These are phyloP conservation scores for Syzygium jambos DNA, from an alignment of 345 rosid genomes.

Conservation along the genomic window DNA sequence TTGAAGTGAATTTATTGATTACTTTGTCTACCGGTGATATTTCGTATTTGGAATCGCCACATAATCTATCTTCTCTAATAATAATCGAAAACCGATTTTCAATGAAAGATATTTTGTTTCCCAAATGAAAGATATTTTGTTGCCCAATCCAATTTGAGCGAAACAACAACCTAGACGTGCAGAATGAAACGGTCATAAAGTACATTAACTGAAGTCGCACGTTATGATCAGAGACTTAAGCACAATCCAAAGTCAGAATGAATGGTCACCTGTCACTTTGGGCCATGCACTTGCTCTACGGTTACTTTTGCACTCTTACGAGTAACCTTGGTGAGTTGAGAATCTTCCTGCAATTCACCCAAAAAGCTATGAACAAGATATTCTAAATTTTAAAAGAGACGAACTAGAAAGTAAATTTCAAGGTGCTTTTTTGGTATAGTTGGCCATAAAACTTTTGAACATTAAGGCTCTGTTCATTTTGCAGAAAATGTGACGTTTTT, in stretches of 20 bases:
- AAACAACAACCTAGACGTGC: slow-evolving; percentile 47
- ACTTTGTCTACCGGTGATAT: no score
- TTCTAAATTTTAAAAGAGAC: background rate
- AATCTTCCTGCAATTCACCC: slow-evolving; percentile 63
- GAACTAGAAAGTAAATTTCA: background rate
- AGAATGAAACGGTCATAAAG: background rate
- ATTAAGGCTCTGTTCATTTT: background rate
- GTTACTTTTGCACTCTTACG: slow-evolving; percentile 95
- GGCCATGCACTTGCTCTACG: slow-evolving; percentile 95
- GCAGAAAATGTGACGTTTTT: no score
- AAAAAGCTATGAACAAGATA: background rate
- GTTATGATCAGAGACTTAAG: background rate
- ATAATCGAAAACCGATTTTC: no score
- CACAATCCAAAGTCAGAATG: background rate
- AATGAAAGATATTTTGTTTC: no score
- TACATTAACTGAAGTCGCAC: background rate
- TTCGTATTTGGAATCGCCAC: no score
- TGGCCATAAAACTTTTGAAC: background rate
- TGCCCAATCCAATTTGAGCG: no score
- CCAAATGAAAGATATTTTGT: no score
- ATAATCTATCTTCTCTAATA: no score
- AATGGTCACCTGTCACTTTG: slow-evolving; percentile 87
- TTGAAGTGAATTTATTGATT: no score
- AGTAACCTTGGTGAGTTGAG: slow-evolving; percentile 94
- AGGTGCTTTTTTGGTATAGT: background rate